Percentiles rank a stretch among this genome's conserved stretches.
These are phyloP conservation scores for Ceratocystis harringtonii DNA, from an alignment of 2,329 filamentous ascomycete genomes.

Conservation along the genomic window DNA sequence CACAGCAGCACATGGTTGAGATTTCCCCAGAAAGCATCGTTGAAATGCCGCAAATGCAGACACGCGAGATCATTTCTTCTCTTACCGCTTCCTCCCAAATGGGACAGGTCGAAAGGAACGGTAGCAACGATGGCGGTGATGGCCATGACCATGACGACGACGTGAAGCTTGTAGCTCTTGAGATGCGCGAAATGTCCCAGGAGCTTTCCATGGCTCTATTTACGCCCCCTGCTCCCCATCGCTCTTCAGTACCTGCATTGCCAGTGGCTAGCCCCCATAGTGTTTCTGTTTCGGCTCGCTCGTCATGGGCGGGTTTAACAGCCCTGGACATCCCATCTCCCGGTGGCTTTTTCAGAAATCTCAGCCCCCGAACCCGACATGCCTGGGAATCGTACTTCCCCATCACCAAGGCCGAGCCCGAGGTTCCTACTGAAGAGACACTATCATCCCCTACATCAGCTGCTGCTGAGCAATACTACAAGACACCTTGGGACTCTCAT, in stretches of 20 bases:
- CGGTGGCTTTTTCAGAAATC: slow-evolving; percentile 76
- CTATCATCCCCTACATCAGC: slow-evolving; percentile 61
- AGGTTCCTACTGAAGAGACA: slow-evolving; percentile 39
- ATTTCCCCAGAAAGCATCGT: slow-evolving; percentile 25
- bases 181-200: slow-evolving; percentile 13
- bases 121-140: not conserved
- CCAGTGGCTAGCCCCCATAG: slow-evolving; percentile 16
- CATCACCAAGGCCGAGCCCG: not conserved
- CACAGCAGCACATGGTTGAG: slow-evolving; percentile 31
- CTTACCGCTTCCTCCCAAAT: not conserved
- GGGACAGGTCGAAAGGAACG: not conserved
- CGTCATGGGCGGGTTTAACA: slow-evolving; percentile 57
- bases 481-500: slow-evolving; percentile 52
- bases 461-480: slow-evolving; percentile 85
- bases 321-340: slow-evolving; percentile 81
- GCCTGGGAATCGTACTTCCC: slow-evolving; percentile 51
- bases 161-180: slow-evolving; percentile 8
- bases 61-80: slow-evolving; percentile 12
- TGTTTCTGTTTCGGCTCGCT: slow-evolving; percentile 27
- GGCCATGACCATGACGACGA: slow-evolving; percentile 9
- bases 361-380: slow-evolving; percentile 58
- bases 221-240: slow-evolving; percentile 33
- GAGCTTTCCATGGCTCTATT: slow-evolving; percentile 19
- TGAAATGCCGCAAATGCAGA: slow-evolving; percentile 25
- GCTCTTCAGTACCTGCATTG: slow-evolving; percentile 33